Evolutionary conservation across 345 rosid species (phyloP).

Genomic region (Litchi chinensis): DNA sequence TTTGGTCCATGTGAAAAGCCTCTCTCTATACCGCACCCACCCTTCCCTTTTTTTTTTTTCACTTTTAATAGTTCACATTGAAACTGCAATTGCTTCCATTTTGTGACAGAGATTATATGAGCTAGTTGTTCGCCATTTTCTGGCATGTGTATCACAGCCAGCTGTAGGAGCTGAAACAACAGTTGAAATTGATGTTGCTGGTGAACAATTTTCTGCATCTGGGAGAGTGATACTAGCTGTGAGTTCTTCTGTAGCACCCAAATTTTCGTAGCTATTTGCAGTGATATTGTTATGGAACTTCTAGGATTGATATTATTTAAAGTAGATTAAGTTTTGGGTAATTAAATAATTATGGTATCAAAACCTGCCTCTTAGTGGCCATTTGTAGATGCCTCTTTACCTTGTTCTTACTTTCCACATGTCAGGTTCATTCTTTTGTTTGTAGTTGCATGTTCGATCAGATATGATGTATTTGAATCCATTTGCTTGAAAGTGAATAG

Average conservation of each 20-base stretch:
- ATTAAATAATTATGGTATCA: too few relatives aligned
- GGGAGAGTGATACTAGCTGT: conserved; percentile 93
- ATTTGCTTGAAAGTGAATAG: background rate
- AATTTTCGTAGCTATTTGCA: background rate
- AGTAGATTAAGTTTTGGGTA: background rate
- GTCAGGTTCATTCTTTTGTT: background rate
- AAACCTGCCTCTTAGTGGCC: background rate
- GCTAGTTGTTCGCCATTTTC: conserved; percentile 92
- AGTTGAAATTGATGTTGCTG: conserved; percentile 95
- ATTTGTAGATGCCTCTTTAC: background rate
- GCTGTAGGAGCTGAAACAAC: conserved; percentile 95
- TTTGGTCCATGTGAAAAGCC: background rate
- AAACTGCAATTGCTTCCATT: conserved; percentile 15
- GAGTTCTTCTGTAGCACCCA: conserved; percentile 39
- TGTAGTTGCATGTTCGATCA: background rate
- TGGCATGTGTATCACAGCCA: conserved; percentile 98
- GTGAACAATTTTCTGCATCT: conserved; percentile 79
- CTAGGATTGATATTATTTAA: background rate
- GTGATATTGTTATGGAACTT: background rate
- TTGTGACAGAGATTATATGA: conserved; percentile 79
- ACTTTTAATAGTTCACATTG: background rate
- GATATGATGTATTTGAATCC: background rate
- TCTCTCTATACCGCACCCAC: too few relatives aligned
- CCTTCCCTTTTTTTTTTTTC: background rate
- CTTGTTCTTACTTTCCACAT: background rate